These are phyloP conservation scores for Glaciozyma martinii DNA, from an alignment of 768 basidiomycete species.

Conservation along the genomic window DNA sequence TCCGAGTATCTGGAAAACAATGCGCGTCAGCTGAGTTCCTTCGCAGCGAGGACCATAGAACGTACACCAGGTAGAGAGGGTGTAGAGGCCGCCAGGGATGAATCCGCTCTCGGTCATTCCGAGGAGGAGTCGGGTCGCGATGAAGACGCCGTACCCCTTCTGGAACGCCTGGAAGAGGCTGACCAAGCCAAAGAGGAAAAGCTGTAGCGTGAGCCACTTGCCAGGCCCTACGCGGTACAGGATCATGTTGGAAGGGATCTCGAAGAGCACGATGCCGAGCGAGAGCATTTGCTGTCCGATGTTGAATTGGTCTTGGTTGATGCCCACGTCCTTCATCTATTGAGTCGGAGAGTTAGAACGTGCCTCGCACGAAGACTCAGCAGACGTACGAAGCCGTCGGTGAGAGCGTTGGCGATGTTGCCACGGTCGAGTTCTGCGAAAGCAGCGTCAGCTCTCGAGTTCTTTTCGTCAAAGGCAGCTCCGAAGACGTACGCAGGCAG, in stretches of 20 bases:
- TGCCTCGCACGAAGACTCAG: too few relatives aligned
- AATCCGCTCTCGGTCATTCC: slow-evolving; percentile 4
- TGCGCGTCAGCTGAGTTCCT: slow-evolving; percentile 33
- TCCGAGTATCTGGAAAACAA: slow-evolving; percentile 36
- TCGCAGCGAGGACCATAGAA: not conserved
- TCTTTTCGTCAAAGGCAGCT: not conserved
- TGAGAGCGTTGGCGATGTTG: slow-evolving; percentile 37
- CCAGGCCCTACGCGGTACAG: slow-evolving; percentile 30
- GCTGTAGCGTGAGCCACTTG: slow-evolving; percentile 34
- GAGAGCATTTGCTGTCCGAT: slow-evolving; percentile 37
- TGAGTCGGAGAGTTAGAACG: too few relatives aligned
- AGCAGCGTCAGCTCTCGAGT: not conserved
- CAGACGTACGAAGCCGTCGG: slow-evolving; percentile 15
- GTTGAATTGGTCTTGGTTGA: slow-evolving; percentile 34
- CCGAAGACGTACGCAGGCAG: slow-evolving; percentile 23
- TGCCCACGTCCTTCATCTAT: slow-evolving; percentile 25
- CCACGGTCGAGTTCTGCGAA: slow-evolving; percentile 32
- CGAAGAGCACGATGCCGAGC: slow-evolving; percentile 37
- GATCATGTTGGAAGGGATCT: slow-evolving; percentile 35
- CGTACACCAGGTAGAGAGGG: slow-evolving; percentile 34
- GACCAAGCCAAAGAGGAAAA: slow-evolving; percentile 36
- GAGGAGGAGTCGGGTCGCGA: slow-evolving; percentile 35
- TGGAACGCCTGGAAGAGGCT: slow-evolving; percentile 35
- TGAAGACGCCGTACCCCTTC: slow-evolving; percentile 29
- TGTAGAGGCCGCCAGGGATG: slow-evolving; percentile 36